Base-by-base conservation (phyloP, 1,139 yeast species). In the Debaryomycetaceae sp. region DNA sequence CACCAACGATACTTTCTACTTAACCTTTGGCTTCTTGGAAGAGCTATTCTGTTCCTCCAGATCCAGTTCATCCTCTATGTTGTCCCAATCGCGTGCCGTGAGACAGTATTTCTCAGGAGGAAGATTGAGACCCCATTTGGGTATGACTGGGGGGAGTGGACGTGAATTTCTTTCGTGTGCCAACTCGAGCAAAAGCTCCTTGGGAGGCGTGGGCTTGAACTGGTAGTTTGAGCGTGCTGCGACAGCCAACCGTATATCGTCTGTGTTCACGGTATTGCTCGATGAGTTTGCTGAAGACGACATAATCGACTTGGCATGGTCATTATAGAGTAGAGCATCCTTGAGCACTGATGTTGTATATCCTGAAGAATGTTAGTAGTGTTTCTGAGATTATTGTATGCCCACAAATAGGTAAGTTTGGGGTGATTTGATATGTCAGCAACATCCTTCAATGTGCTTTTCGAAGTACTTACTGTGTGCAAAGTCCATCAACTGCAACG, bases 21-120 rank as follows among this genome's bases (percentile, higher is more conserved):
- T 8, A n/a, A 30, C 7, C 32, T 30, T 30, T 30, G 32, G 30
- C 26, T 30, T 28, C 24, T 36, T 36, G 4, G 26, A 22, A 11
- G 26, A 22, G 26, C 11, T 22, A 8, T 8, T 41, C 37, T 45
- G 41, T 5, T 49, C 56, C 22, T 52, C 58, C 31, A 60, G 67
- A 22, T 55, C 62, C 5, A 57, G 56, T 38, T 67, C 73, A 17
- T 67, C 72, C 32, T 61, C 67, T 39, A 67, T 49, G 38, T 50
- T 59, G 39, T 79, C 82, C 83, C 89, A 83, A 50, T 87, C 92
- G 48, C 78, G 76, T 2, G 88, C 89, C 0, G 96, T 89, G 41
- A 92, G 67, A 63, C 98, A 92, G 66, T 89, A 91, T 75, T 91
- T 92, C 67, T 92, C 98, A 7, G 98, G 98, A 4, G 99, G 99